These are phyloP conservation scores for Amanita subjunquillea DNA, from an alignment of 768 basidiomycete genomes.

Conservation along the genomic window DNA sequence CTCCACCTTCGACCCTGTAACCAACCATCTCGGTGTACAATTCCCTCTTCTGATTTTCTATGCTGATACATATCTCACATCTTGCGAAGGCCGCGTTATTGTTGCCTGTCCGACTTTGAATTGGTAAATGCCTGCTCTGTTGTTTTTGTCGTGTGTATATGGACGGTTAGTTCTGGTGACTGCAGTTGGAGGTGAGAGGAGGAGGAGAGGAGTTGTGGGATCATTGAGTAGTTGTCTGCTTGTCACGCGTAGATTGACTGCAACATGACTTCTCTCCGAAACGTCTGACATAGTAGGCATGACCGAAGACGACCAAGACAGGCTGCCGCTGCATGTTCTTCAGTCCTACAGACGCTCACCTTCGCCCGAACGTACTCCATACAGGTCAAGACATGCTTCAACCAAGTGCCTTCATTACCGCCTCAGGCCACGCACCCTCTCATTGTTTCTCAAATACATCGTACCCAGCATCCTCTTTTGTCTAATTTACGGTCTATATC, in stretches of 20 bases:
- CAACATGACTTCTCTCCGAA: not conserved
- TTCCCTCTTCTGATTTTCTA: not conserved
- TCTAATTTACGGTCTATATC: slow-evolving; percentile 37
- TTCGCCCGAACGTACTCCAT: not conserved
- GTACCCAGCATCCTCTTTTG: slow-evolving; percentile 27
- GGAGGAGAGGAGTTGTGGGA: not conserved
- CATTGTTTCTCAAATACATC: slow-evolving; percentile 31
- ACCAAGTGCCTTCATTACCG: not conserved
- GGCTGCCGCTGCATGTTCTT: slow-evolving; percentile 1
- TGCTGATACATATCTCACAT: not conserved
- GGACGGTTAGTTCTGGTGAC: not conserved
- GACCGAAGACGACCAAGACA: not conserved
- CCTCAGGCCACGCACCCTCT: slow-evolving; percentile 20
- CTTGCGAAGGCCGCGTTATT: not conserved
- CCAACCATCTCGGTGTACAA: not conserved
- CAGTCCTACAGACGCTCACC: not conserved
- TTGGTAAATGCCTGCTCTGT: not conserved
- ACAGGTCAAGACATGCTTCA: not conserved
- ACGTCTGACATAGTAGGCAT: not conserved
- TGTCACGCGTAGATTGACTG: not conserved
- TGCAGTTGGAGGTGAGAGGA: not conserved
- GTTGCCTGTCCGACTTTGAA: not conserved
- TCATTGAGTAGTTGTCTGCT: not conserved
- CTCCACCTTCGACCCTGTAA: not conserved
- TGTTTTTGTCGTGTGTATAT: not conserved